Evolutionary conservation across 78 protist species (phyloP).

Genomic region (Dictyostelium firmibasis): DNA sequence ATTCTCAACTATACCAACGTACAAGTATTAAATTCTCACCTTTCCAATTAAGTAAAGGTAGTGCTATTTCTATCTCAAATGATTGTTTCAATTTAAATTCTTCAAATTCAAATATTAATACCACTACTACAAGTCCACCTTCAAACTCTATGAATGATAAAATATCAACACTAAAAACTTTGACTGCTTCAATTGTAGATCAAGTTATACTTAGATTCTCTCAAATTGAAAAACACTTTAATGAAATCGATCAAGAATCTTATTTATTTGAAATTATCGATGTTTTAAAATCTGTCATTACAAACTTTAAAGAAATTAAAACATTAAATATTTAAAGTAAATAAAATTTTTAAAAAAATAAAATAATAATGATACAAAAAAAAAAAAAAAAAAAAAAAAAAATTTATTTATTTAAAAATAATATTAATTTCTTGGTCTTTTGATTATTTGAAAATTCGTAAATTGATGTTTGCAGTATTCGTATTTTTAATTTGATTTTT

Average conservation of each 20-base stretch:
- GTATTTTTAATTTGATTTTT: neutral
- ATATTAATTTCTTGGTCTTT: neutral
- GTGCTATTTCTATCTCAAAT: neutral
- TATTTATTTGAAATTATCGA: constrained; percentile 27
- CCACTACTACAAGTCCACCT: neutral
- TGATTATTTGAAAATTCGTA: neutral
- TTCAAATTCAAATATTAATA: neutral
- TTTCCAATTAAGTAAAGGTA: neutral
- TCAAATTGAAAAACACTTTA: neutral
- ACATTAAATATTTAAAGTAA: neutral
- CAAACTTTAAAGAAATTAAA: constrained; percentile 18
- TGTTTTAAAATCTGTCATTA: constrained; percentile 15
- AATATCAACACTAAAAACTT: neutral
- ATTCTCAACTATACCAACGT: neutral
- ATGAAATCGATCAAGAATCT: neutral
- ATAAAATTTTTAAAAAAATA: neutral
- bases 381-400: neutral
- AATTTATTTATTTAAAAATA: neutral
- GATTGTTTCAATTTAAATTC: neutral
- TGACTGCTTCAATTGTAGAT: neutral
- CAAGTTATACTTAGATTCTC: neutral
- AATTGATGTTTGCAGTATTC: neutral
- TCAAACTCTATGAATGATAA: neutral
- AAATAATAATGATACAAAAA: neutral
- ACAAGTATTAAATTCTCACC: constrained; percentile 9